Conservation (phyloP, 2,329 filamentous ascomycete genomes). For the Diaporthe destruens region DNA sequence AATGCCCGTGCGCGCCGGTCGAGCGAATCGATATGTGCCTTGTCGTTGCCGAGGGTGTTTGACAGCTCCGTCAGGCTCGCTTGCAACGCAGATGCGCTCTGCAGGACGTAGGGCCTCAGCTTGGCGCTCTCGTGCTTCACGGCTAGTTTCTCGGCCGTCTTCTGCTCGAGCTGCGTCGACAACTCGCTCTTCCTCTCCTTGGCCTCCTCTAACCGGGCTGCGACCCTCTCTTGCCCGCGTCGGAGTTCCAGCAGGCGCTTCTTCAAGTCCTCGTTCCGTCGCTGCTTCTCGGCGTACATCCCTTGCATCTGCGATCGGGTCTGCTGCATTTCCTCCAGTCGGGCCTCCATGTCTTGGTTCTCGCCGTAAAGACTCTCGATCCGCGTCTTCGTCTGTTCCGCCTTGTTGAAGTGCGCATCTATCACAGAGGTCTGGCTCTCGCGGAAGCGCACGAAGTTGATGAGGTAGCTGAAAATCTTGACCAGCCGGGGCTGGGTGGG, state of each 20-base stretch:
- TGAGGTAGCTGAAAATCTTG: conserved; percentile 97
- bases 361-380: conserved; percentile 88
- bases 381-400: conserved; percentile 85
- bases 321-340: conserved; percentile 82
- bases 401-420: conserved; percentile 93
- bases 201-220: conserved; percentile 83
- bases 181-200: conserved; percentile 84
- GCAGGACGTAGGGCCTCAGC: conserved; percentile 89
- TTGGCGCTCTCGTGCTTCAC: conserved; percentile 89
- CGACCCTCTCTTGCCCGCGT: conserved; percentile 84
- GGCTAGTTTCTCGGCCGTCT: conserved; percentile 76
- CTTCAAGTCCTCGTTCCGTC: conserved; percentile 89
- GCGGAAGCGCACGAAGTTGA: conserved; percentile 98
- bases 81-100: conserved; percentile 88
- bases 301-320: conserved; percentile 85
- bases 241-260: conserved; percentile 83
- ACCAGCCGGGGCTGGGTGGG: conserved; percentile 91
- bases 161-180: conserved; percentile 78
- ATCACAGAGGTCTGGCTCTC: conserved; percentile 92
- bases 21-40: conserved; percentile 85
- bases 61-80: conserved; percentile 84
- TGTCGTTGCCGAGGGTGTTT: conserved; percentile 81
- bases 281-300: conserved; percentile 85
- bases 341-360: conserved; percentile 87
- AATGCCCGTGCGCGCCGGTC: conserved; percentile 90